Evolutionary conservation across 2,329 filamentous ascomycete genomes (phyloP).

Genomic region (Fusarium paranaense): DNA sequence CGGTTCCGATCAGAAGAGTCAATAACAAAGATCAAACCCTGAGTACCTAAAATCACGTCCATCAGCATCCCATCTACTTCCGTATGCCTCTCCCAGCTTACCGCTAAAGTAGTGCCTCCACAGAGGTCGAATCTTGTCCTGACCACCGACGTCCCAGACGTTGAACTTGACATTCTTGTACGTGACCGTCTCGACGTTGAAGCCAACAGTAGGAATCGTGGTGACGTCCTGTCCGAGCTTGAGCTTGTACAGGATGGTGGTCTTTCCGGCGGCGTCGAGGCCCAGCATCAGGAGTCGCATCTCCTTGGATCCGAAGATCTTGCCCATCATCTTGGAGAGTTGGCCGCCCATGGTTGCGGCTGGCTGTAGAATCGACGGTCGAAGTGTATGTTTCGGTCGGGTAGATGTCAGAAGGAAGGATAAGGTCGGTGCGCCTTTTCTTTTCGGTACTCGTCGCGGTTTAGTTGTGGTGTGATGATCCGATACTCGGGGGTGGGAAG

Average conservation of each 20-base stretch:
- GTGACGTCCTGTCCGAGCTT: slow-evolving; percentile 99
- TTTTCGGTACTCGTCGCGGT: not conserved
- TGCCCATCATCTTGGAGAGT: slow-evolving; percentile 96
- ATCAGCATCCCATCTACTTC: not conserved
- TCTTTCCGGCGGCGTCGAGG: slow-evolving; percentile 98
- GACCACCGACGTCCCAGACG: slow-evolving; percentile 98
- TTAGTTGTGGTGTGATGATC: slow-evolving; percentile 19
- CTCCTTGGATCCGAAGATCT: slow-evolving; percentile 99
- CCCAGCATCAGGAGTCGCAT: slow-evolving; percentile 99
- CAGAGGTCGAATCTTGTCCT: slow-evolving; percentile 97
- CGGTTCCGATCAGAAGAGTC: slow-evolving; percentile 93
- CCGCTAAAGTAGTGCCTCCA: slow-evolving; percentile 98
- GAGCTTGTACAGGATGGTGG: slow-evolving; percentile 98
- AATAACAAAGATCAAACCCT: slow-evolving; percentile 98
- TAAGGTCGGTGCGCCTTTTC: not conserved
- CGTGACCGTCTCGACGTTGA: slow-evolving; percentile 98
- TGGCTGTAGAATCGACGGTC: slow-evolving; percentile 1
- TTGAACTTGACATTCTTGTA: slow-evolving; percentile 99
- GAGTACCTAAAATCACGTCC: slow-evolving; percentile 73
- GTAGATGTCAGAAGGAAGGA: not conserved
- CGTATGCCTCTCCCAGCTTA: slow-evolving; percentile 50
- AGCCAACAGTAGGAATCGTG: slow-evolving; percentile 97
- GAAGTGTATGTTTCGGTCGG: not conserved
- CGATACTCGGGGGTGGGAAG: not conserved
- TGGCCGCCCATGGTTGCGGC: slow-evolving; percentile 83